Evolutionary conservation across 2,329 filamentous ascomycete genomes (phyloP).

Genomic region (Xylariaceae sp.): DNA sequence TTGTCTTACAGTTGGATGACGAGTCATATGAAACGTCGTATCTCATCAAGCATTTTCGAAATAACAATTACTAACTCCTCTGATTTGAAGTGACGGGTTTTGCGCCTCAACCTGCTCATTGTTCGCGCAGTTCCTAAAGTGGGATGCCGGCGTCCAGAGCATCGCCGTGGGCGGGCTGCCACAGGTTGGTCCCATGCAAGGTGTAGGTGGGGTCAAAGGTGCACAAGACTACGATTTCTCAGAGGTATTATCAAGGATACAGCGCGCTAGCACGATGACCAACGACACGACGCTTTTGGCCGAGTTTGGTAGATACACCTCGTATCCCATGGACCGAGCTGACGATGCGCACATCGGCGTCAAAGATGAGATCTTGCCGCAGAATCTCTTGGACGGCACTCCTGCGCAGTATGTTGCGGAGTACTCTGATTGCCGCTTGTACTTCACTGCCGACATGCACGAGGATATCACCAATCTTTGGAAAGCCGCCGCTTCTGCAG

Average conservation of each 20-base stretch:
- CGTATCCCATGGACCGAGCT: constrained; percentile 34
- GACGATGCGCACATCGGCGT: constrained; percentile 36
- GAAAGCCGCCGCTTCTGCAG: constrained; percentile 42
- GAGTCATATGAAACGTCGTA: too few relatives aligned
- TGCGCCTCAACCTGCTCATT: constrained; percentile 59
- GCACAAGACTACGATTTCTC: constrained; percentile 37
- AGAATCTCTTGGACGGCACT: constrained; percentile 37
- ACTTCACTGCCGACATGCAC: constrained; percentile 49
- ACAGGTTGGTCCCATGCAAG: constrained; percentile 48
- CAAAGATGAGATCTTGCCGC: constrained; percentile 38
- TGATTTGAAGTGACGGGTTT: constrained; percentile 43
- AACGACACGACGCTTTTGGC: too few relatives aligned
- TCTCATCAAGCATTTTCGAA: too few relatives aligned
- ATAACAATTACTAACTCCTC: too few relatives aligned
- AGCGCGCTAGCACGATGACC: constrained; percentile 28
- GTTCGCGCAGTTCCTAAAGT: constrained; percentile 53
- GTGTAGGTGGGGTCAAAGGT: constrained; percentile 53
- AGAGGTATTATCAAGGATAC: constrained; percentile 27
- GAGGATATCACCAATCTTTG: constrained; percentile 45
- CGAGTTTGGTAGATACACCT: too few relatives aligned
- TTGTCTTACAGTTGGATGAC: too few relatives aligned
- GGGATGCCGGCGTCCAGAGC: constrained; percentile 52
- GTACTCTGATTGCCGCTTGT: constrained; percentile 49
- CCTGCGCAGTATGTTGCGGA: constrained; percentile 51
- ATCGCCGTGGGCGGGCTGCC: constrained; percentile 51